These are phyloP conservation scores for Abelmoschus esculentus DNA, from an alignment of 345 rosid genomes.

Conservation along the genomic window DNA sequence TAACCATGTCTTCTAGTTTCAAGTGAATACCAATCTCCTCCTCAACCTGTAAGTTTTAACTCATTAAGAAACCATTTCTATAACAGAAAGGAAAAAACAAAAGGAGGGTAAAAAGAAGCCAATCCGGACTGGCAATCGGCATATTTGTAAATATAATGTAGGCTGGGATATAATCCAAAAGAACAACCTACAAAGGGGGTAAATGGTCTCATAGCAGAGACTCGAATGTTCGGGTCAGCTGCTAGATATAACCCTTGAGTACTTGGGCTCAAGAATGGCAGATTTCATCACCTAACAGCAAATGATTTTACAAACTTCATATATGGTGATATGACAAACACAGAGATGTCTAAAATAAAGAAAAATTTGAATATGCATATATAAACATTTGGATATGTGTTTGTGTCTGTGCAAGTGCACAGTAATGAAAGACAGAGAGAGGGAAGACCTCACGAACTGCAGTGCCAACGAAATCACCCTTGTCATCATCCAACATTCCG, in stretches of 20 bases:
- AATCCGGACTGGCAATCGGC: not conserved
- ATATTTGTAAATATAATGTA: no score
- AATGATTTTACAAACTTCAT: not conserved
- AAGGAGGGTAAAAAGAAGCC: not conserved
- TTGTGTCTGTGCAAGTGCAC: not conserved
- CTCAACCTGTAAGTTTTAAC: conserved; percentile 47
- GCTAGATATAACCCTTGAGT: no score
- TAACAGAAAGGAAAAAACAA: not conserved
- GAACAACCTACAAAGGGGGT: not conserved
- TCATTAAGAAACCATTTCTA: not conserved
- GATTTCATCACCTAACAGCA: not conserved
- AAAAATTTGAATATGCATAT: not conserved
- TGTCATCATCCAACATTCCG: conserved; percentile 87
- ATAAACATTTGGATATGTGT: not conserved
- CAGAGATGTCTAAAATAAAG: not conserved
- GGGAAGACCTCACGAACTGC: conserved; percentile 80
- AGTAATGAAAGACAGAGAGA: not conserved
- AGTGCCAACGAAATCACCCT: conserved; percentile 81
- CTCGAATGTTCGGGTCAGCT: not conserved
- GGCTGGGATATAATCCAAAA: no score
- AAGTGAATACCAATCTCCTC: conserved; percentile 80
- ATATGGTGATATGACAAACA: not conserved
- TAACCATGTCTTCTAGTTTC: conserved; percentile 64
- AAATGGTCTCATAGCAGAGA: not conserved
- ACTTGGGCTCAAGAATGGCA: not conserved